These are phyloP conservation scores for Artemisia argyi DNA, from an alignment of 129 eudicot genomes.

Conservation along the genomic window DNA sequence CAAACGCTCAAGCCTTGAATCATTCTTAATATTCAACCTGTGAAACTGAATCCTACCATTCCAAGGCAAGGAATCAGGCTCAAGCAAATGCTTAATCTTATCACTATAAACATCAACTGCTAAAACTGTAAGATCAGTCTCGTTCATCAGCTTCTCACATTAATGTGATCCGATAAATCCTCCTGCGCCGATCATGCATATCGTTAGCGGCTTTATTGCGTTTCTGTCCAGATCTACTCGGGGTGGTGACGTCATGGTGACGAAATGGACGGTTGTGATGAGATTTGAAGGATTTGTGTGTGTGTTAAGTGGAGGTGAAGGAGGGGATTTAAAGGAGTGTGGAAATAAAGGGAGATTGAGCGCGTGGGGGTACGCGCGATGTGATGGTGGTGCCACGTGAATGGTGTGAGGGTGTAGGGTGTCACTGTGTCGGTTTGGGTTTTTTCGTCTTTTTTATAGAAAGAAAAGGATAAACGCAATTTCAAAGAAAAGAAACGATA, in stretches of 20 bases:
- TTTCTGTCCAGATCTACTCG: constrained; percentile 96
- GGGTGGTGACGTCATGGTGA: constrained; percentile 37
- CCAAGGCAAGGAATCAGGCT: constrained; percentile 72
- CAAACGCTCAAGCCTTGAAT: constrained; percentile 97
- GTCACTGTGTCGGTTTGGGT: constrained; percentile 21
- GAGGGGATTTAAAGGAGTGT: constrained; percentile 24
- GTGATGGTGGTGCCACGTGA: constrained; percentile 18
- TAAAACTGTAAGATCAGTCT: constrained; percentile 74
- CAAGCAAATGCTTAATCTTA: constrained; percentile 95
- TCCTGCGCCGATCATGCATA: constrained; percentile 98
- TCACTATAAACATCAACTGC: constrained; percentile 94
- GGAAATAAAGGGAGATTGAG: constrained; percentile 20
- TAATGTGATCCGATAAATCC: constrained; percentile 98
- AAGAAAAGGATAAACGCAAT: too few species aligned
- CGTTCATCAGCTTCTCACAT: constrained; percentile 84
- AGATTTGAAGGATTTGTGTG: too few species aligned
- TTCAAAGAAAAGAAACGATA: too few species aligned
- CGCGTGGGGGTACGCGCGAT: too few species aligned
- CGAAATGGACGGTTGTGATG: too few species aligned
- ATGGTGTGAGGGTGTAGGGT: neutral
- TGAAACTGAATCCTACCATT: constrained; percentile 88
- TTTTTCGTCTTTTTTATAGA: neutral
- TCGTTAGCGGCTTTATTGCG: constrained; percentile 65
- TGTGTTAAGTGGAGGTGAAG: neutral
- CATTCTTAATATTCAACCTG: constrained; percentile 88